Percentiles rank a stretch among this genome's conserved stretches.
Conservation (phyloP, 169 alveolate species). For the Eimeria acervulina region DNA sequence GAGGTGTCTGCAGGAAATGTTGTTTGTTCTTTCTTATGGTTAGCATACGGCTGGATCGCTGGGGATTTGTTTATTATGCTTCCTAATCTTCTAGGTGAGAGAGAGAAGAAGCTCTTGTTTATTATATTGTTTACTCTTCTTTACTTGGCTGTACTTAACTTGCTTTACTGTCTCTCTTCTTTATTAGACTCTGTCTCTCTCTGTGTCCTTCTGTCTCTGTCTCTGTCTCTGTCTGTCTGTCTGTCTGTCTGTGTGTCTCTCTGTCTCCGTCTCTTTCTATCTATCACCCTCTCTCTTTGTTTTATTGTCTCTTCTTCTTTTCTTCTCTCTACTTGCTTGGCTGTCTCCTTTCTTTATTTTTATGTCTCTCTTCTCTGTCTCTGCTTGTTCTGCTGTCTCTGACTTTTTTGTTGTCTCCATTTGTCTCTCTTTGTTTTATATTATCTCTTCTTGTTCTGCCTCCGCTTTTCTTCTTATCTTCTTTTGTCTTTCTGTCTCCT, state of each 20-base stretch:
- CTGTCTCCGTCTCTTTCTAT: neutral
- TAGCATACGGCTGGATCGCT: conserved; percentile 68
- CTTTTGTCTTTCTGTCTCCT: too few species aligned
- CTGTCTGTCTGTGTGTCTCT: too few species aligned
- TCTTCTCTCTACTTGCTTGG: neutral
- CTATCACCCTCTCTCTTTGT: neutral
- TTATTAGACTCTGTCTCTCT: too few species aligned
- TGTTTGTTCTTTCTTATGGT: conserved; percentile 61
- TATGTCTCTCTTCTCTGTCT: neutral
- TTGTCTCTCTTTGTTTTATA: too few species aligned
- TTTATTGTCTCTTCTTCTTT: neutral
- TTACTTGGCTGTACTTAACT: too few species aligned
- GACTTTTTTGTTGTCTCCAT: neutral
- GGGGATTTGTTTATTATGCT: conserved; percentile 69
- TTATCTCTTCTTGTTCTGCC: too few species aligned
- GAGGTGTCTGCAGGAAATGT: conserved; percentile 64
- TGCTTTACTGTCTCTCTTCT: too few species aligned
- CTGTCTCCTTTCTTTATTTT: neutral
- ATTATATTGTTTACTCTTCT: too few species aligned
- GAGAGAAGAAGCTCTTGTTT: too few species aligned
- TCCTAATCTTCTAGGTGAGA: conserved; percentile 72
- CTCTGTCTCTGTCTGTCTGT: too few species aligned
- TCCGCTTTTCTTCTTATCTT: too few species aligned
- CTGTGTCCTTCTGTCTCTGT: too few species aligned
- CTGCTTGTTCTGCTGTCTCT: neutral